A percentile compares a stretch with the other conserved stretches of the same genome.
Evolutionary conservation across 2,329 filamentous ascomycete species (phyloP).

Genomic region (Penicillium sp.): DNA sequence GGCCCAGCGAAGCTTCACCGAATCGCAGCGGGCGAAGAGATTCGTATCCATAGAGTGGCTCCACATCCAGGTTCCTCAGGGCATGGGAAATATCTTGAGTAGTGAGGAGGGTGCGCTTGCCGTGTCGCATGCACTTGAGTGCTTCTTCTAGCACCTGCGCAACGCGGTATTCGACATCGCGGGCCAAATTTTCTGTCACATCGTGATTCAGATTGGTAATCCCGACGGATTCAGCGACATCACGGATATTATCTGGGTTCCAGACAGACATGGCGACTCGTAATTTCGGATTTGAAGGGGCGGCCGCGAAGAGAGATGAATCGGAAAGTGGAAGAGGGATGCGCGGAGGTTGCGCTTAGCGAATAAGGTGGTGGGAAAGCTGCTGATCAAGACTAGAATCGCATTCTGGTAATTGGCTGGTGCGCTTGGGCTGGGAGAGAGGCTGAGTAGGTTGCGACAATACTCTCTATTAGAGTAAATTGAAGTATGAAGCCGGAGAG

Average conservation of each 20-base stretch:
- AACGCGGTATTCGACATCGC: conserved; percentile 94
- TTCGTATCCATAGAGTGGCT: conserved; percentile 95
- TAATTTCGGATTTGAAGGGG: neutral
- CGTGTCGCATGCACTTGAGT: conserved; percentile 93
- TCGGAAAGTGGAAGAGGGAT: neutral
- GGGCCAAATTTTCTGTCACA: conserved; percentile 80
- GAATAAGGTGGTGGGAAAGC: conserved; percentile 1
- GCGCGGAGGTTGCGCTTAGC: neutral
- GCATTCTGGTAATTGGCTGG: conserved; percentile 20
- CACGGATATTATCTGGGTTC: conserved; percentile 94
- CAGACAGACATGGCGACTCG: conserved; percentile 67
- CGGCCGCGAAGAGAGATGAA: conserved; percentile 4
- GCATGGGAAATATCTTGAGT: conserved; percentile 90
- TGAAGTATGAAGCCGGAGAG: neutral
- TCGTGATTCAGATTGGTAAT: conserved; percentile 81
- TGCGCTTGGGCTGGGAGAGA: neutral
- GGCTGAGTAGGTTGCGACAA: neutral
- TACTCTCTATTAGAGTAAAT: neutral
- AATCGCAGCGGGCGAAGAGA: conserved; percentile 86
- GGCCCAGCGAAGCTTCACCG: conserved; percentile 89
- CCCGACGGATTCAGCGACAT: conserved; percentile 94
- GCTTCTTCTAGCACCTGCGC: conserved; percentile 92
- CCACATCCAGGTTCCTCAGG: conserved; percentile 82
- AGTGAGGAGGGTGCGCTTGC: conserved; percentile 80
- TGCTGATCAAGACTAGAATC: conserved; percentile 8